Evolutionary conservation across 208 protist genomes (phyloP).

Genomic region (Dictyostelium gargantuum): DNA sequence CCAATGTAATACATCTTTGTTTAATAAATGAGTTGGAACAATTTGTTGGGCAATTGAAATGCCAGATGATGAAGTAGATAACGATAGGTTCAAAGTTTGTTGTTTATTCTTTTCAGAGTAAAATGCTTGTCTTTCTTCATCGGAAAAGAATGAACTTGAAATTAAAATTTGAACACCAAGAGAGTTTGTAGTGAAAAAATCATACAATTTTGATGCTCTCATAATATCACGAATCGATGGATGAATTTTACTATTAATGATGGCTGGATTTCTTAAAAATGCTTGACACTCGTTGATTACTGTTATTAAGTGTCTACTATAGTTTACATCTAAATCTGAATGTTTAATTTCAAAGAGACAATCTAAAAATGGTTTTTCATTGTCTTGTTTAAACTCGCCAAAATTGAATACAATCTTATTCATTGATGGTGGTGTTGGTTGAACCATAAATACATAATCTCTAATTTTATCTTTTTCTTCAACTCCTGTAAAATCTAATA

Average conservation of each 20-base stretch:
- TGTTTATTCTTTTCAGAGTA: neutral
- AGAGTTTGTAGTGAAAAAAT: constrained; percentile 71
- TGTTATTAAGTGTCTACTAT: neutral
- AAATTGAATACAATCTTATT: constrained; percentile 60
- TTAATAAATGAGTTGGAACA: neutral
- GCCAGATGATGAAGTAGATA: neutral
- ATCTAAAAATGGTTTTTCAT: constrained; percentile 68
- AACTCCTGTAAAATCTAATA: constrained; percentile 17
- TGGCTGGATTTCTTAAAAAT: neutral
- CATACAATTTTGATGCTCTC: constrained; percentile 67
- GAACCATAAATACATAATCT: constrained; percentile 46
- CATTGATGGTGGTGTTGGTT: constrained; percentile 66
- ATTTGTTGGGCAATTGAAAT: neutral
- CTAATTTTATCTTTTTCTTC: neutral
- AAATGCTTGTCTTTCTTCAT: neutral
- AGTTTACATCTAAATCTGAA: neutral
- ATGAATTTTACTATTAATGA: constrained; percentile 36
- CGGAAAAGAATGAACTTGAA: neutral
- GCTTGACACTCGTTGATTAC: constrained; percentile 53
- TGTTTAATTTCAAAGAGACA: constrained; percentile 1
- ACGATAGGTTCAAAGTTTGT: neutral
- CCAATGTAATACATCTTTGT: constrained; percentile 33
- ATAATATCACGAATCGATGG: constrained; percentile 76
- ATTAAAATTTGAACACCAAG: constrained; percentile 18
- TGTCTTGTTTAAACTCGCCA: constrained; percentile 14